phyloP scores from a whole-genome alignment of 768 basidiomycete species.

The Xerocomellus amylosporus region DNA sequence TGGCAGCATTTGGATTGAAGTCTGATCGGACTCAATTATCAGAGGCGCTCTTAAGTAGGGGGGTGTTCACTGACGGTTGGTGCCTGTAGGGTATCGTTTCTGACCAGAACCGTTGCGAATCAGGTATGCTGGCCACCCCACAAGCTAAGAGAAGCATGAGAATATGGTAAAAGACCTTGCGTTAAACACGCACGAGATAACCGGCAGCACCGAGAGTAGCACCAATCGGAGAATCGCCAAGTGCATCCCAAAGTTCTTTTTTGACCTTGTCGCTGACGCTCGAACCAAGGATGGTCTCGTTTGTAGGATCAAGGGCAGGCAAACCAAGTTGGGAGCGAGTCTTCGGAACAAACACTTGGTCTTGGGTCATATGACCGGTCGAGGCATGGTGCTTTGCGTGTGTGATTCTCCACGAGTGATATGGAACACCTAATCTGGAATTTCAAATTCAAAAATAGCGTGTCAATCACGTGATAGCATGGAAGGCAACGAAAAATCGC shows the following conservation, averaged over 20 bases:
- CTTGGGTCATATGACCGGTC: conserved; percentile 89
- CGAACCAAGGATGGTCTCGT: conserved; percentile 63
- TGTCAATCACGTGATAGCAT: conserved; percentile 24
- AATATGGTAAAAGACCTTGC: not conserved
- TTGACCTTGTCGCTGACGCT: conserved; percentile 65
- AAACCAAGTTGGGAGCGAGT: conserved; percentile 72
- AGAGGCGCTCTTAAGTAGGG: not conserved
- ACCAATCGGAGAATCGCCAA: conserved; percentile 88
- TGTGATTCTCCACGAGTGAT: conserved; percentile 93
- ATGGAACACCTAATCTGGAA: conserved; percentile 85
- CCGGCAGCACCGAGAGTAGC: conserved; percentile 50
- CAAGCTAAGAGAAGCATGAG: conserved; percentile 43
- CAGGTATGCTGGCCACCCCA: conserved; percentile 87
- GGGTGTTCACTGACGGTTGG: conserved; percentile 61
- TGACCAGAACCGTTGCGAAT: conserved; percentile 85
- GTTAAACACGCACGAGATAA: conserved; percentile 52
- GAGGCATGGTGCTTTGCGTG: conserved; percentile 96
- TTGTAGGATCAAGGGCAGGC: conserved; percentile 65
- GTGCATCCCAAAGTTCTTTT: conserved; percentile 76
- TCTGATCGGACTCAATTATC: conserved; percentile 38
- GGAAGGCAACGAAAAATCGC: conserved; percentile 26
- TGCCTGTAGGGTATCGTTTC: conserved; percentile 67
- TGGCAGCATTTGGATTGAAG: conserved; percentile 72
- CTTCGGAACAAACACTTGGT: conserved; percentile 92
- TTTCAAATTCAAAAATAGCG: conserved; percentile 7